Conservation (phyloP, 2,329 filamentous ascomycete species). For the Penicillium sp. region DNA sequence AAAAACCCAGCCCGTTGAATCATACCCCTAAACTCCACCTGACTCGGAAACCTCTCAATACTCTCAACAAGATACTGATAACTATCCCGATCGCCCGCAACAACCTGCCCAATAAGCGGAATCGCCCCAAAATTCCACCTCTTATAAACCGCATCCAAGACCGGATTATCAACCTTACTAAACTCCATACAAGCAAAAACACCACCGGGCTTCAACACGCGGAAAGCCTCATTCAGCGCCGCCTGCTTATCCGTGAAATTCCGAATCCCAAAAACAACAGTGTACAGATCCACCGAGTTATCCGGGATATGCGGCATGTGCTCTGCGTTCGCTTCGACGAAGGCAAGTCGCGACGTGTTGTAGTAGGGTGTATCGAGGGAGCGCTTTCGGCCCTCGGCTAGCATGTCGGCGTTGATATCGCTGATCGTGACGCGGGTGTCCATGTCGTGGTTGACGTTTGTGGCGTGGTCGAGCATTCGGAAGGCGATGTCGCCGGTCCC, state of each 20-base stretch:
- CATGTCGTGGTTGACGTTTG: slow-evolving; percentile 72
- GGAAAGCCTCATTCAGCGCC: slow-evolving; percentile 76
- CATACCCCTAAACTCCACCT: slow-evolving; percentile 70
- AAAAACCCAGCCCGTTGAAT: slow-evolving; percentile 69
- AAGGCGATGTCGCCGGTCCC: slow-evolving; percentile 98
- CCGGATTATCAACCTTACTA: slow-evolving; percentile 71
- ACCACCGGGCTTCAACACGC: slow-evolving; percentile 88
- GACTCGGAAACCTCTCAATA: slow-evolving; percentile 87
- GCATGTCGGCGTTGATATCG: slow-evolving; percentile 96
- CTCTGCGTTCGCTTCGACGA: slow-evolving; percentile 89
- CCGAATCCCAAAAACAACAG: slow-evolving; percentile 92
- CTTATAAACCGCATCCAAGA: slow-evolving; percentile 87
- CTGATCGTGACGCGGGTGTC: slow-evolving; percentile 82
- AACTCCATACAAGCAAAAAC: slow-evolving; percentile 98
- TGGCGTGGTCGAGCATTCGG: slow-evolving; percentile 85
- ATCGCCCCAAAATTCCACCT: slow-evolving; percentile 94
- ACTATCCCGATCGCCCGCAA: slow-evolving; percentile 88
- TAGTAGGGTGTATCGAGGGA: slow-evolving; percentile 61
- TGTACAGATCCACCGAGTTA: slow-evolving; percentile 85
- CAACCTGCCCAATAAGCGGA: slow-evolving; percentile 88
- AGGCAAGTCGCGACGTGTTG: slow-evolving; percentile 55
- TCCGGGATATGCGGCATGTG: slow-evolving; percentile 62
- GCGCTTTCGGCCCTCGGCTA: slow-evolving; percentile 79
- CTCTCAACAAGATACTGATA: slow-evolving; percentile 99
- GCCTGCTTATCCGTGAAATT: slow-evolving; percentile 92